Base-by-base conservation (phyloP, 495 filamentous ascomycete species). In the Aspergillus carlsbadensis region DNA sequence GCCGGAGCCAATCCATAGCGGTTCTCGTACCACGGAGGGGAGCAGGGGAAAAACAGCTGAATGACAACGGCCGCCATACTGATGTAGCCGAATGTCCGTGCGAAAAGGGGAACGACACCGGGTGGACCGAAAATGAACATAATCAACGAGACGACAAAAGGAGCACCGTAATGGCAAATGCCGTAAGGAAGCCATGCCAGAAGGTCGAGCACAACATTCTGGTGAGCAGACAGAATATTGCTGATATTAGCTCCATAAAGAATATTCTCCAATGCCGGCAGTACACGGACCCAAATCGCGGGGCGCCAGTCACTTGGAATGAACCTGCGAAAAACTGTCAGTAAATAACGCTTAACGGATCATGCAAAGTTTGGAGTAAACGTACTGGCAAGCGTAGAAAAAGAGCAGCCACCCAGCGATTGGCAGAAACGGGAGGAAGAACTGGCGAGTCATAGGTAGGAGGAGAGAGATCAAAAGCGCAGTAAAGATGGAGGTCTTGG, bases 221-320 rank as follows among this genome's bases (percentile, higher is more conserved):
- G 89, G 70, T 96, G 90, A 22, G 90, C 88, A 5, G 92, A 94
- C 41, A 98, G 83, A 54, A 96, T 94, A 70, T 96, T 96, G 75
- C 90, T 95, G 45, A 98, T 83, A 74, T 96, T 96, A 29, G 91
- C 91, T 46, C 93, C 93, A 68, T 98, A 98, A 46, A 98, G 78
- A 52, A 98, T 94, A 71, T 98, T 96, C 69, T 98, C 93, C 58
- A 98, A 81, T n/a, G 93, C 89, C 3, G 93, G 93, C 11, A 98
- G 80, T 18, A 98, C 90, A 56, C 90, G 88, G 54, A 96, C 93
- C 88, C 91, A 96, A 61, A 98, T 96, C 40, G 88, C 87, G 43
- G 91, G 91, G 37, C 93, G 83, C 73, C 88, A 92, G 63, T 91
- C 88, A 54, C 82, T 80, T 10, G 90, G 88, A 59, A 97, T 87